phyloP scores from a whole-genome alignment of 129 eudicot species.

The Tanacetum coccineum region DNA sequence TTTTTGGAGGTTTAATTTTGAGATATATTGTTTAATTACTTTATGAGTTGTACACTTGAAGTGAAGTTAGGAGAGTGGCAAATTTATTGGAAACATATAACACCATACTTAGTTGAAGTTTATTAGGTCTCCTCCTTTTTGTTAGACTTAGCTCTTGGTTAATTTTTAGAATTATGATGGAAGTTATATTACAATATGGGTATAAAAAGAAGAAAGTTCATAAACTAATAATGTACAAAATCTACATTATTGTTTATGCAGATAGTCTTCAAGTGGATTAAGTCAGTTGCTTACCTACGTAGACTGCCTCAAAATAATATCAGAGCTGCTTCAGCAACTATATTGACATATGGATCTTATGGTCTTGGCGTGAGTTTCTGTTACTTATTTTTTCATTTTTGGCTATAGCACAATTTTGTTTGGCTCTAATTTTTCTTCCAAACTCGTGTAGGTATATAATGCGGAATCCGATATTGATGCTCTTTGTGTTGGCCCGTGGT shows the following conservation, averaged over 20 bases:
- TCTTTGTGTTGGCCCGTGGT: slow-evolving; percentile 60
- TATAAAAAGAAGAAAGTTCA: no score
- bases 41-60: no score
- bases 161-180: no score
- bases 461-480: slow-evolving; percentile 59
- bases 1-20: no score
- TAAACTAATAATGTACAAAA: no score
- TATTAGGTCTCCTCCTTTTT: no score
- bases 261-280: slow-evolving; percentile 57
- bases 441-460: slow-evolving; percentile 41
- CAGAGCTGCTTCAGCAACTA: slow-evolving; percentile 50
- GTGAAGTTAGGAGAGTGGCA: no score
- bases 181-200: no score
- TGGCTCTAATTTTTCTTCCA: slow-evolving; percentile 1
- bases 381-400: slow-evolving; percentile 13
- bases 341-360: slow-evolving; percentile 62
- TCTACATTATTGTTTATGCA: slow-evolving; percentile 18
- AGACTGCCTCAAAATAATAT: slow-evolving; percentile 31
- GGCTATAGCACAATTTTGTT: background rate
- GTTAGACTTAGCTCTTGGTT: no score
- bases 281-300: slow-evolving; percentile 51
- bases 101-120: no score
- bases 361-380: slow-evolving; percentile 66
- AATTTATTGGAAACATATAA: no score
- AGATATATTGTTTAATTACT: no score